Base-by-base conservation (phyloP, 2,329 filamentous ascomycete genomes). In the Colletotrichum trifolii region DNA sequence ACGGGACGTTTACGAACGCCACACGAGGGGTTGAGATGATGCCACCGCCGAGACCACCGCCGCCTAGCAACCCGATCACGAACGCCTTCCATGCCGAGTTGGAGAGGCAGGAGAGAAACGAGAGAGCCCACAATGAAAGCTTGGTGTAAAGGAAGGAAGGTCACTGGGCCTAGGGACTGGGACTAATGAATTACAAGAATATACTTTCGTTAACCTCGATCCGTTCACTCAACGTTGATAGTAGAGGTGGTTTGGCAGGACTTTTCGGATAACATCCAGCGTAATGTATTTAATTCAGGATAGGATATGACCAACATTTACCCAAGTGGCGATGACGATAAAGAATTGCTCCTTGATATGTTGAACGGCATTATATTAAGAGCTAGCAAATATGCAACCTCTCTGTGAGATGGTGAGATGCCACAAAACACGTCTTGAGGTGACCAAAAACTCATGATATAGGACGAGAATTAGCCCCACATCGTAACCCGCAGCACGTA, bases 71-170 rank as follows among this genome's bases (percentile, higher is more conserved):
- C 2, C 46, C 35, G 6, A 48, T 39, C 6, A 43, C 40, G 3
- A 68, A 68, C 45, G 67, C 64, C 2, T 68, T 68, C 55, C 60
- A 65, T 7, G 49, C 60, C 9, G 67, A 68, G 55, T 5, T 68
- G 52, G 17, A 15, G n/a, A 59, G 67, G 17, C 67, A 68, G 17
- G 67, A 67, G 43, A 45, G 58, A 9, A 65, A 63, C 15, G 47
- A 53, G 47, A 55, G 42, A n/a, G 63, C 52, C 6, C 50, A 38
- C 34, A 53, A 25, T 25, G 25, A 25, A 25, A 5, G 35, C n/a
- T 52, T 62, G 52, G 17, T 65, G 52, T 65, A 8, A 62, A 11
- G 1, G 5, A 9, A 39, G 1, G 4, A n/a, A 38, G 25, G 25
- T 25, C 4, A 25, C 25, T 25, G 4, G 12, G 52, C 10, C 8